Evolutionary conservation across 2,329 filamentous ascomycete species (phyloP).

Genomic region (Mycosphaerella arachidis): DNA sequence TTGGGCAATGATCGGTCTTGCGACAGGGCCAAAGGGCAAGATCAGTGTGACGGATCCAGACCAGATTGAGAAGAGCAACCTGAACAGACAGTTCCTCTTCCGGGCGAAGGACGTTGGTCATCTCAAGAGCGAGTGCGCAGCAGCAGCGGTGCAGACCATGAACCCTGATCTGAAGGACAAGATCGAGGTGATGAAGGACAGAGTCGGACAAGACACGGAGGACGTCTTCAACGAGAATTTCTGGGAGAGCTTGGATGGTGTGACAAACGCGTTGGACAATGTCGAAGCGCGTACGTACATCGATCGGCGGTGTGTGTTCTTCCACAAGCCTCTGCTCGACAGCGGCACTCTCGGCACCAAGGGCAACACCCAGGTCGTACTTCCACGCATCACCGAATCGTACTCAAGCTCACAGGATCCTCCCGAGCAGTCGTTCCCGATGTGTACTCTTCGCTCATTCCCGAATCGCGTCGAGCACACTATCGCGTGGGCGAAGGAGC

Average conservation of each 20-base stretch:
- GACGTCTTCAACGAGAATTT: conserved; percentile 91
- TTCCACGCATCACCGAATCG: conserved; percentile 88
- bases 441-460: conserved; percentile 96
- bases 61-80: conserved; percentile 96
- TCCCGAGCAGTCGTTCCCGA: conserved; percentile 96
- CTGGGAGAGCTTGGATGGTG: conserved; percentile 80
- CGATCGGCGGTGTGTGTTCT: conserved; percentile 93
- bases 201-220: conserved; percentile 88
- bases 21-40: conserved; percentile 78
- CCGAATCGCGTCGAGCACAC: conserved; percentile 98
- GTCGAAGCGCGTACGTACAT: conserved; percentile 96
- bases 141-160: conserved; percentile 86
- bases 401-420: conserved; percentile 97
- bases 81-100: conserved; percentile 97
- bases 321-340: conserved; percentile 93
- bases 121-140: conserved; percentile 93
- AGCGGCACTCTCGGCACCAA: conserved; percentile 98
- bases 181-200: conserved; percentile 79
- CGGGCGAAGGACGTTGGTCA: conserved; percentile 87
- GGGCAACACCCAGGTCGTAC: conserved; percentile 93
- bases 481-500: conserved; percentile 94
- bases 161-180: conserved; percentile 87
- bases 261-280: conserved; percentile 96
- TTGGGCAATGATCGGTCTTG: conserved; percentile 98
- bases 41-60: conserved; percentile 97